Evolutionary conservation across 495 filamentous ascomycete genomes (phyloP), one percentile per base, ranked within the genome.

Genomic region (Lasiosphaeriaceae sp.): DNA sequence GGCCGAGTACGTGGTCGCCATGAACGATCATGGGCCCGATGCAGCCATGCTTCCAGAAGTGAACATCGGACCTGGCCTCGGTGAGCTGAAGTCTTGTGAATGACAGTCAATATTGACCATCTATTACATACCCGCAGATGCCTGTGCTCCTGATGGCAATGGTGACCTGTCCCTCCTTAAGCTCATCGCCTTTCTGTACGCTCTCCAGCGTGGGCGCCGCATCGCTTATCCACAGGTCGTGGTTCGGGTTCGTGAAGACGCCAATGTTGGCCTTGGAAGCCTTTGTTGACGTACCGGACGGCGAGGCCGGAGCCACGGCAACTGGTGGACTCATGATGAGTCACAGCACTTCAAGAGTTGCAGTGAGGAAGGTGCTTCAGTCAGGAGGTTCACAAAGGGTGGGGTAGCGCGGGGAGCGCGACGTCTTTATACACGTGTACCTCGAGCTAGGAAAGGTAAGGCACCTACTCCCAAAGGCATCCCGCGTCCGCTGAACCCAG

Each of bases 11-110:
- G 67, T 96, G 92, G 67, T 90, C 86, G 61, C 82, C 86, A 52
- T 80, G 81, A 26, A 97, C 91, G 59, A 96, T 86, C 92, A 96
- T 97, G 52, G 92, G 92, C 14, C 92, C 92, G 66, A 97, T 96
- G 73, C 87, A 89, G 59, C 91, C 91, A 34, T 86, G 87, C 69
- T 92, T 90, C 92, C 91, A 96, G 80, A 97, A 97, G 75, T 96
- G 92, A 26, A 97, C 85, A 72, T 96, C 92, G 52, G 90, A 95
- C 47, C 90, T 95, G 65, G 57, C 23, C 11, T 39, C 21, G 20
- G 59, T 67, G 8, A 71, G 58, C 49, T 29, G 12, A 14, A 49
- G 58, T 43, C 14, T 43, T 16, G 7, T 23, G 11, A 19, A 12
- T 50, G 23, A 59, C 55, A 59, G 70, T 60, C 65, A 67, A 56